phyloP scores from a whole-genome alignment of 257 asterid species.

The Thymus quinquecostatus region DNA sequence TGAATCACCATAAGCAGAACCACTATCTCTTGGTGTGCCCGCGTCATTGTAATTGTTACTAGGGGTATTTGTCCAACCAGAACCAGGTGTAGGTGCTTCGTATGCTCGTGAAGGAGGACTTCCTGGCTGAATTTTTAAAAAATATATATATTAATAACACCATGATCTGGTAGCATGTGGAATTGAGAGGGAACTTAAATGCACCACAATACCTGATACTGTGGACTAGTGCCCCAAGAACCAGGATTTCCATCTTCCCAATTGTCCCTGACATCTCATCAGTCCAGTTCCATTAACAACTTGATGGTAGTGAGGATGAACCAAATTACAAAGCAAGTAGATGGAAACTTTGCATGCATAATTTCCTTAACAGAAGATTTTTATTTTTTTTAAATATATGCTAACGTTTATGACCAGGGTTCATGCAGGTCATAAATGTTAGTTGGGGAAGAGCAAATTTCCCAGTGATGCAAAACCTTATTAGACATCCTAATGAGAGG shows the following conservation, averaged over 20 bases:
- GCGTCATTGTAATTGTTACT: conserved; percentile 69
- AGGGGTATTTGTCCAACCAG: conserved; percentile 74
- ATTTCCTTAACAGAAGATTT: not conserved
- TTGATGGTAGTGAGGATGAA: conserved; percentile 20
- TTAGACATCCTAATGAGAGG: too few relatives aligned
- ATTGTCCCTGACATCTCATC: conserved; percentile 63
- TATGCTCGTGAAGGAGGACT: conserved; percentile 86
- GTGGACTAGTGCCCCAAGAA: conserved; percentile 98
- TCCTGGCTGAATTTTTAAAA: conserved; percentile 64
- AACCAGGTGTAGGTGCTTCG: conserved; percentile 99
- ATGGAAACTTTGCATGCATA: conserved; percentile 10
- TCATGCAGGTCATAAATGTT: not conserved
- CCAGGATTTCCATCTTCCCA: conserved; percentile 99
- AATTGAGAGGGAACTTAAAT: conserved; percentile 5
- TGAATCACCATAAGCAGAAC: conserved; percentile 73
- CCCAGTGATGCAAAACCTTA: not conserved
- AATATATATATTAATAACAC: not conserved
- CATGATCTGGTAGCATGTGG: not conserved
- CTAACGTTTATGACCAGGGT: not conserved
- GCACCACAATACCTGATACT: conserved; percentile 66
- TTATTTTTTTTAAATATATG: not conserved
- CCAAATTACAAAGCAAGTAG: conserved; percentile 13
- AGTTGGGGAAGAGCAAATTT: not conserved
- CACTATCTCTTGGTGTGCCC: conserved; percentile 85
- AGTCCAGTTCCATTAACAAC: conserved; percentile 30